These are phyloP conservation scores for Sporobolomyces roseus DNA, from an alignment of 768 basidiomycete genomes.

Conservation along the genomic window DNA sequence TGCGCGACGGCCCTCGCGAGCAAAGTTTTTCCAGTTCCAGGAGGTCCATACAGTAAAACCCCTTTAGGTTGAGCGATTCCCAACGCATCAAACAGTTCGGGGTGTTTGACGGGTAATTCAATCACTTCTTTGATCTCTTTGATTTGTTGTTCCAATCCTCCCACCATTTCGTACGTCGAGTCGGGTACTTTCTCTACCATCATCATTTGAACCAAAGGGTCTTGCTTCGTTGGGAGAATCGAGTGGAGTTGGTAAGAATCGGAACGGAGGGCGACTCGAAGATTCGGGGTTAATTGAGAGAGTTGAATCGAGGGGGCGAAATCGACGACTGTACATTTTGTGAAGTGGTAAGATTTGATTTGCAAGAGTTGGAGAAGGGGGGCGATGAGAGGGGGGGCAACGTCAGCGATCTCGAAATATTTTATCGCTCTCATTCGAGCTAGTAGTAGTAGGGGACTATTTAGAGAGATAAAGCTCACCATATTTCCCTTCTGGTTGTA, in stretches of 20 bases:
- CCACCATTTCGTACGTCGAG: conserved; percentile 99
- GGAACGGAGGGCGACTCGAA: conserved; percentile 91
- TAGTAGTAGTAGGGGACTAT: too few species aligned
- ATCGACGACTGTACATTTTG: conserved; percentile 69
- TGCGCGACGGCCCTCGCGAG: conserved; percentile 93
- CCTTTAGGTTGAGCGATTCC: conserved; percentile 98
- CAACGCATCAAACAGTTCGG: conserved; percentile 89
- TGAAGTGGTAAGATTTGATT: too few species aligned
- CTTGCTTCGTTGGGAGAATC: conserved; percentile 94
- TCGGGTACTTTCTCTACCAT: conserved; percentile 99
- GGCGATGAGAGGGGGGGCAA: background rate
- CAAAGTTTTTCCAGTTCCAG: conserved; percentile 93
- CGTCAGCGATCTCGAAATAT: background rate
- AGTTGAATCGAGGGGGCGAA: conserved; percentile 83
- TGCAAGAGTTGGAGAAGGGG: background rate
- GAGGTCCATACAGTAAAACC: conserved; percentile 89
- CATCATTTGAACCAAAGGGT: conserved; percentile 97
- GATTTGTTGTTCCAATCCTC: conserved; percentile 94
- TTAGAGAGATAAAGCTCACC: conserved; percentile 60
- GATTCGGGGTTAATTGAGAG: conserved; percentile 69
- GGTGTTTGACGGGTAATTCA: conserved; percentile 94
- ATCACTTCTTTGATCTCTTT: conserved; percentile 99
- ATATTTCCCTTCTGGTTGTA: conserved; percentile 98
- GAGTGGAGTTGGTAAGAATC: conserved; percentile 93
- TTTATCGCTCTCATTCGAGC: background rate